Conservation (phyloP, 768 basidiomycete species). For the Phylloporus scabripes region DNA sequence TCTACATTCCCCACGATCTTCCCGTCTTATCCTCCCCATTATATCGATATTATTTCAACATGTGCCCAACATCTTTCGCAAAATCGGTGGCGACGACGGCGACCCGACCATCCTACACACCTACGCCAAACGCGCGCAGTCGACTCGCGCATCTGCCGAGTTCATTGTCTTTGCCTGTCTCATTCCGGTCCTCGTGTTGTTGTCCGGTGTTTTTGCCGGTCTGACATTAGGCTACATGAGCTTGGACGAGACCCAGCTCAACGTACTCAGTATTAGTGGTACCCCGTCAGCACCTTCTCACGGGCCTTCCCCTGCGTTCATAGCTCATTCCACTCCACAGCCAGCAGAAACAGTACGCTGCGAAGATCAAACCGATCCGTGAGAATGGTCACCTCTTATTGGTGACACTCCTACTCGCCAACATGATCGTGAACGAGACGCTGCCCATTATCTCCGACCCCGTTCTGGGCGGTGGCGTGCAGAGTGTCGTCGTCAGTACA, state of each 20-base stretch:
- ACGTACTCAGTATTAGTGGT: constrained; percentile 80
- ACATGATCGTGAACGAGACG: constrained; percentile 91
- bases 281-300: constrained; percentile 53
- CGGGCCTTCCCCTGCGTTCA: neutral
- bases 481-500: constrained; percentile 76
- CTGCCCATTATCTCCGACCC: constrained; percentile 80
- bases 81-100: constrained; percentile 5
- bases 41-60: constrained; percentile 41
- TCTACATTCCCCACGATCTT: constrained; percentile 30
- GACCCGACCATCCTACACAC: constrained; percentile 19
- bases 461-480: constrained; percentile 72
- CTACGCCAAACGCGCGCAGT: constrained; percentile 29
- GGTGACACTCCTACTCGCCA: constrained; percentile 76
- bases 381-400: constrained; percentile 78
- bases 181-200: constrained; percentile 77
- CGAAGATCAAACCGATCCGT: constrained; percentile 82
- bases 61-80: constrained; percentile 38
- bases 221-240: constrained; percentile 91
- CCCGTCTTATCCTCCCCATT: constrained; percentile 42
- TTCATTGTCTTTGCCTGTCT: constrained; percentile 47
- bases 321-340: constrained; percentile 34
- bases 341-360: constrained; percentile 73
- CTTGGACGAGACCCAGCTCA: constrained; percentile 87
- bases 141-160: constrained; percentile 14
- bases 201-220: constrained; percentile 87